A percentile compares a stretch with the other conserved stretches of the same genome.
phyloP scores from a whole-genome alignment of 2,329 filamentous ascomycete species.

The Trichoderma harzianum region DNA sequence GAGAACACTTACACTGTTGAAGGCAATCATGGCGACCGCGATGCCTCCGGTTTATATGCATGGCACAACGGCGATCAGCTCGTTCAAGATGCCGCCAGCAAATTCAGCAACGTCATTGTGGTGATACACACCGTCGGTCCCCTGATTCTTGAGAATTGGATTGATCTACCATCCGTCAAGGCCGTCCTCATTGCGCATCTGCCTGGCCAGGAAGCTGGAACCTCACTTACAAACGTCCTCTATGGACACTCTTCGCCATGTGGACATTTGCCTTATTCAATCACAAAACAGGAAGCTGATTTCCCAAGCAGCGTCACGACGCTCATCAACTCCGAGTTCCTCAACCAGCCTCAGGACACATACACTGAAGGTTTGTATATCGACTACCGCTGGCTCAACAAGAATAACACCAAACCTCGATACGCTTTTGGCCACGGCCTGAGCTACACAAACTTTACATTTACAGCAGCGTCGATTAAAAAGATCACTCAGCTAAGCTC shows the following conservation, averaged over 20 bases:
- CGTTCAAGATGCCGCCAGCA: slow-evolving; percentile 64
- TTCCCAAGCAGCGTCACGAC: slow-evolving; percentile 60
- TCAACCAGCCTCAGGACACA: slow-evolving; percentile 73
- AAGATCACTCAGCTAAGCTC: slow-evolving; percentile 42
- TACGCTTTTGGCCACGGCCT: slow-evolving; percentile 87
- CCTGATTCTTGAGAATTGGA: slow-evolving; percentile 75
- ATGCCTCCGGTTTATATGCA: slow-evolving; percentile 56
- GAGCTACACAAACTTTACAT: slow-evolving; percentile 71
- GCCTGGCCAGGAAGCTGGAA: slow-evolving; percentile 82
- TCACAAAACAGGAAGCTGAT: slow-evolving; percentile 66
- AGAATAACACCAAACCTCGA: slow-evolving; percentile 66
- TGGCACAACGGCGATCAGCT: slow-evolving; percentile 79
- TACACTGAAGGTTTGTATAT: slow-evolving; percentile 82
- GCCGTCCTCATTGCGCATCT: slow-evolving; percentile 80
- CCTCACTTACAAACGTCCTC: slow-evolving; percentile 74
- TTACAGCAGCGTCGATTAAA: slow-evolving; percentile 49
- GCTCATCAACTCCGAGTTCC: slow-evolving; percentile 45
- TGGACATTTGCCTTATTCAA: slow-evolving; percentile 84
- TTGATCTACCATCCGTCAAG: slow-evolving; percentile 72
- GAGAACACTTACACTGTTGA: slow-evolving; percentile 67
- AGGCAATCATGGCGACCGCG: slow-evolving; percentile 70
- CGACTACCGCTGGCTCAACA: slow-evolving; percentile 89
- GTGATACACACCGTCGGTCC: slow-evolving; percentile 85
- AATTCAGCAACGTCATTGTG: slow-evolving; percentile 62
- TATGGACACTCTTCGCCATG: slow-evolving; percentile 73